phyloP scores from a whole-genome alignment of 2,329 filamentous ascomycete species.

The Thielaviopsis punctulata region DNA sequence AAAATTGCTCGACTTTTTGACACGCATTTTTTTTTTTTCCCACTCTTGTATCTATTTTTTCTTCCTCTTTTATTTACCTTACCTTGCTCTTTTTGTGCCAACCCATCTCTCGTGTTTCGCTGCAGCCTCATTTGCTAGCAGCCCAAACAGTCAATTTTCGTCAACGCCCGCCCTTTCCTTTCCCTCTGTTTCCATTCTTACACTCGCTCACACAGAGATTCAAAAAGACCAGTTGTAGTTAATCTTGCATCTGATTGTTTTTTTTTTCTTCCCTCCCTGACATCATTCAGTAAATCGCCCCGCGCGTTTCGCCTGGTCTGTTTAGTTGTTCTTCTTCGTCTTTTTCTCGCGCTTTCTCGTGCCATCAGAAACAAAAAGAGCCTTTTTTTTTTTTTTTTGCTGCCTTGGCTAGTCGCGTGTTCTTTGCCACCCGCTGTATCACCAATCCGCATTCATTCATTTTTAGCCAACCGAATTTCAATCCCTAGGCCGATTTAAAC shows the following conservation, averaged over 20 bases:
- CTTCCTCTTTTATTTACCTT: too few relatives aligned
- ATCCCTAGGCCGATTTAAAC: background rate
- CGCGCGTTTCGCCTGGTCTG: background rate
- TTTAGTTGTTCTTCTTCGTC: background rate
- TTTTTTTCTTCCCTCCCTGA: background rate
- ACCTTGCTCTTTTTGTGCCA: background rate
- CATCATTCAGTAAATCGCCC: background rate
- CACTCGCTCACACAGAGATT: conserved; percentile 4
- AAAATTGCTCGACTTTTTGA: conserved; percentile 4
- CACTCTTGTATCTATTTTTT: too few relatives aligned
- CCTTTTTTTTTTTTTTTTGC: background rate
- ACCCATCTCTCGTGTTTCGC: conserved; percentile 5
- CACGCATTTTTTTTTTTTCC: background rate
- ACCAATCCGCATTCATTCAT: conserved; percentile 7
- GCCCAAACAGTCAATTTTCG: conserved; percentile 3
- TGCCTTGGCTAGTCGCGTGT: conserved; percentile 8
- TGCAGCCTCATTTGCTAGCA: conserved; percentile 6
- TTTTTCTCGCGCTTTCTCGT: background rate
- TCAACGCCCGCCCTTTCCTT: background rate
- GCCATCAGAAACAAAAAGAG: background rate
- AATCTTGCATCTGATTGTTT: conserved; percentile 1
- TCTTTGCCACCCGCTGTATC: conserved; percentile 9
- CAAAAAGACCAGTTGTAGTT: background rate
- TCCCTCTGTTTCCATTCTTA: background rate
- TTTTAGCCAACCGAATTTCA: background rate